Conservation (phyloP, 2,329 filamentous ascomycete genomes). For the Teratosphaeria destructans region DNA sequence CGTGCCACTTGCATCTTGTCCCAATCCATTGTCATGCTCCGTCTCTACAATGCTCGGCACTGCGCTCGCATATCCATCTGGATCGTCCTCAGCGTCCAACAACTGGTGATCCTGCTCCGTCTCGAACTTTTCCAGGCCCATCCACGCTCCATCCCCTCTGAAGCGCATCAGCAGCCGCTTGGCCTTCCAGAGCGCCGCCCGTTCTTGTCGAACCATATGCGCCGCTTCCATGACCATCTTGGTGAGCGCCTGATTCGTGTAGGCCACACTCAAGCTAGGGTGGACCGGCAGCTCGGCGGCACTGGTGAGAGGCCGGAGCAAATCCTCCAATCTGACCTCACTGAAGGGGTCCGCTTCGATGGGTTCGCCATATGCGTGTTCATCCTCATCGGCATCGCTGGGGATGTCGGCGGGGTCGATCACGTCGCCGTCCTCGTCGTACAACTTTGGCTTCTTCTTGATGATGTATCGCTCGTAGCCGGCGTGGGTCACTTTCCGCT, state of each 20-base stretch:
- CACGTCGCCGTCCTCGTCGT: constrained; percentile 62
- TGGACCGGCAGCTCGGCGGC: constrained; percentile 66
- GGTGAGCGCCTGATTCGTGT: constrained; percentile 61
- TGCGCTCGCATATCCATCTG: constrained; percentile 8
- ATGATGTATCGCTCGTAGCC: constrained; percentile 65
- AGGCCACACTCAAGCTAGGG: constrained; percentile 63
- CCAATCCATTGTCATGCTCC: background rate
- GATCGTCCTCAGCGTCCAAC: constrained; percentile 4
- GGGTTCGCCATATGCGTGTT: constrained; percentile 52
- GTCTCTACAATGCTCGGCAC: constrained; percentile 14
- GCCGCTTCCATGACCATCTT: constrained; percentile 60
- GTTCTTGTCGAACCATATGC: constrained; percentile 65
- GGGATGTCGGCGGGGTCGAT: constrained; percentile 13
- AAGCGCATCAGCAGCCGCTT: constrained; percentile 64
- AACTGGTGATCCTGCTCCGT: constrained; percentile 38
- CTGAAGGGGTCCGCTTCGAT: constrained; percentile 63
- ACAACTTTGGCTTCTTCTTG: constrained; percentile 58
- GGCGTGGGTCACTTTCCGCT: constrained; percentile 59
- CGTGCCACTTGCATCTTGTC: background rate
- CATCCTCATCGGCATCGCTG: constrained; percentile 51
- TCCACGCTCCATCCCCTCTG: constrained; percentile 62
- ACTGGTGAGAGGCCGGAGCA: constrained; percentile 65
- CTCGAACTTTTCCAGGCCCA: constrained; percentile 45
- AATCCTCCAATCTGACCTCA: constrained; percentile 32
- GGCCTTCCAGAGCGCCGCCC: constrained; percentile 59